These are phyloP conservation scores for Diaporthe velutina DNA, from an alignment of 2,329 filamentous ascomycete species.

Conservation along the genomic window DNA sequence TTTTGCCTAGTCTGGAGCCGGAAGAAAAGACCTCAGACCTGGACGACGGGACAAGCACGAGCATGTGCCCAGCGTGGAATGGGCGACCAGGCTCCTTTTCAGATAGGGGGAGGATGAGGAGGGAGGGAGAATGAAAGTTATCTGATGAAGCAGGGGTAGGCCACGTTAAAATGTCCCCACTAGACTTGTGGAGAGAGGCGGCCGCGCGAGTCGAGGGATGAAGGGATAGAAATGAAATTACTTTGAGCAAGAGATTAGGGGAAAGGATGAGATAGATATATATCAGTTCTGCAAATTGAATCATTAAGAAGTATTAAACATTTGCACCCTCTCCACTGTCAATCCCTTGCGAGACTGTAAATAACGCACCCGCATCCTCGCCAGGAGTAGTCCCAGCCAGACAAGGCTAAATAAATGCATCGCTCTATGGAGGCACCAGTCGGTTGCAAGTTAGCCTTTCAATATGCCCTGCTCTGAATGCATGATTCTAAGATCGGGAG, in stretches of 20 bases:
- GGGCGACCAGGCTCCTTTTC: not conserved
- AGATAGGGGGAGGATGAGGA: not conserved
- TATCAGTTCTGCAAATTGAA: not conserved
- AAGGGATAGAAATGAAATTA: too few relatives aligned
- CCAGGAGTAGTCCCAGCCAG: not conserved
- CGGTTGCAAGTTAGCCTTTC: not conserved
- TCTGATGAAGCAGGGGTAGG: slow-evolving; percentile 6
- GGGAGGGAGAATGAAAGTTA: not conserved
- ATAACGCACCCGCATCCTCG: not conserved
- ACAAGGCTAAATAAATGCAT: not conserved
- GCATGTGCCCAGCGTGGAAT: not conserved
- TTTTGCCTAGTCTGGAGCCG: not conserved
- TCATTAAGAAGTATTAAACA: not conserved
- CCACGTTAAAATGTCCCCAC: not conserved
- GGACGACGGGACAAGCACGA: not conserved
- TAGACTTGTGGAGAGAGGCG: slow-evolving; percentile 3
- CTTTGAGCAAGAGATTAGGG: not conserved
- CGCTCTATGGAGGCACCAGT: not conserved
- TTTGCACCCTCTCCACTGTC: not conserved
- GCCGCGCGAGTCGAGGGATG: not conserved
- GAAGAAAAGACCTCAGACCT: not conserved
- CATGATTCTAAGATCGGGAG: not conserved
- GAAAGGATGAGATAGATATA: not conserved
- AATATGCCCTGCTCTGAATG: not conserved
- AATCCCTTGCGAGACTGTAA: not conserved